Base-by-base conservation (phyloP, 495 filamentous ascomycete species). In the Hypoxylon lienhwacheense region DNA sequence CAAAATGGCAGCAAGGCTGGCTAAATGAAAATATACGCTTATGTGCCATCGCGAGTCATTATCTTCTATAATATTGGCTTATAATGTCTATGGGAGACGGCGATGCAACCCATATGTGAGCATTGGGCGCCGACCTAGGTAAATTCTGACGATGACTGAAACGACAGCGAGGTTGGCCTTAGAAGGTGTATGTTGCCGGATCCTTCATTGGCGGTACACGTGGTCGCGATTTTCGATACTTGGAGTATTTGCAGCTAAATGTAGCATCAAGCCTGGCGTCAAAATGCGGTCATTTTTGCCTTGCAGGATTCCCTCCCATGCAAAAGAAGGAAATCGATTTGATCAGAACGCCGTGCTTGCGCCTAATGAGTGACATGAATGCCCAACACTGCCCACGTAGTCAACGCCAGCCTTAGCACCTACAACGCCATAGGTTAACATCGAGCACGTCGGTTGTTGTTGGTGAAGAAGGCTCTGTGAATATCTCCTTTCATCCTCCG, bases 331-430 rank as follows among this genome's bases (percentile, higher is more conserved):
- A 6, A 14, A 4, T 10, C 25, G 34, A 47, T 36, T 51, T 46
- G 47, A 21, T 15, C 8, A 14, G 15, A 34, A 53, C 33, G 29
- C 20, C 11, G 55, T 15, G 22, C 19, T 34, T 17, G 37, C 25
- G 44, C 31, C 35, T 43, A n/a, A 59, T 43, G 14, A 22, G 11
- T 25, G 19, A 47, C 29, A 46, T 36, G 48, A n/a, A 15, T 48
- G 43, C 33, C 55, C 36, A 44, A 53, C 55, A 31, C 53, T 41
- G 35, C 32, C 48, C 49, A 48, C 55, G 43, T 48, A 48, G 43
- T 36, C 19, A 33, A 7, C 33, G 20, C 22, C 19, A 53, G 35
- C 32, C 25, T 43, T 36, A n/a, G 42, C 17, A 22, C 36, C 20
- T 25, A 21, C 1, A 11, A 37, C 22, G 28, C 39, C 4, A 53